Conservation (phyloP, 1,284 basidiomycete species). For the Salmacisia buchloeana region DNA sequence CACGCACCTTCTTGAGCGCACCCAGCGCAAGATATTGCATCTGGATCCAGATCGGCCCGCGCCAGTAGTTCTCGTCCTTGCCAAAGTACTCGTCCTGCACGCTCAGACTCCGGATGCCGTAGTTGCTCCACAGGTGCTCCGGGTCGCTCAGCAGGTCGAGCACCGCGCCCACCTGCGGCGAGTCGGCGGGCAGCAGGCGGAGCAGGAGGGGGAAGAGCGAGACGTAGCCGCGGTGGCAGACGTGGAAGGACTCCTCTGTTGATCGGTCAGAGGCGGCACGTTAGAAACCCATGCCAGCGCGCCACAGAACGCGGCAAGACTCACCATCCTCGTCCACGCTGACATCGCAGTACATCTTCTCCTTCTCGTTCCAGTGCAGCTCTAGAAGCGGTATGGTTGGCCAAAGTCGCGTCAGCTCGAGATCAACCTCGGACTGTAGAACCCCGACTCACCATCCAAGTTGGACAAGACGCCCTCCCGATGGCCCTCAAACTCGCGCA, state of each 20-base stretch:
- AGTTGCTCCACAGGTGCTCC: conserved; percentile 79
- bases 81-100: conserved; percentile 79
- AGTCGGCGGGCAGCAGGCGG: conserved; percentile 61
- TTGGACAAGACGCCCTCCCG: conserved; percentile 75
- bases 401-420: background rate
- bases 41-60: conserved; percentile 89
- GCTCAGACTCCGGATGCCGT: conserved; percentile 79
- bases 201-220: conserved; percentile 88
- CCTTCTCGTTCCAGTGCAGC: conserved; percentile 82
- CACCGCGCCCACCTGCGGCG: conserved; percentile 70
- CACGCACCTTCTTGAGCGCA: conserved; percentile 66
- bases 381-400: conserved; percentile 56
- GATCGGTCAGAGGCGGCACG: background rate
- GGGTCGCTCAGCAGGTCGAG: conserved; percentile 74
- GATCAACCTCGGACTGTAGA: background rate
- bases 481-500: conserved; percentile 66
- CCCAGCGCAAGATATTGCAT: conserved; percentile 86
- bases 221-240: conserved; percentile 86
- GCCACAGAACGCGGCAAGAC: no score
- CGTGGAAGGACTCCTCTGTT: conserved; percentile 77
- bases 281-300: background rate
- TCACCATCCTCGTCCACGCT: conserved; percentile 75
- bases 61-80: conserved; percentile 90
- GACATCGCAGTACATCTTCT: conserved; percentile 87
- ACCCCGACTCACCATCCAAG: conserved; percentile 64